Percentiles rank a stretch among this genome's conserved stretches.
These are phyloP conservation scores for Xylariaceae sp. DNA, from an alignment of 2,329 filamentous ascomycete species.

Conservation along the genomic window DNA sequence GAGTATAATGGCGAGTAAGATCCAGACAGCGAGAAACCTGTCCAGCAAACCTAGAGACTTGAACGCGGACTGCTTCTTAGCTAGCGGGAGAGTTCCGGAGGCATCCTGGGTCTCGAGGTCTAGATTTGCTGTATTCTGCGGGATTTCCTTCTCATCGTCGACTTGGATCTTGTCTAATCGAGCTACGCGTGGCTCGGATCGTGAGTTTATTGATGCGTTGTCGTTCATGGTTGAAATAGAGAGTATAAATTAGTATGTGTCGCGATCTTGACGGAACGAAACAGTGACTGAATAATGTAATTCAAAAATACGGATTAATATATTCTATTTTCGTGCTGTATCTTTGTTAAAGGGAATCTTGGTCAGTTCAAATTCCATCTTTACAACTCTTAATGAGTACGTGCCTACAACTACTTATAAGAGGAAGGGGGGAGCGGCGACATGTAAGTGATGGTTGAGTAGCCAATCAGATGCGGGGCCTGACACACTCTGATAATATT, in stretches of 20 bases:
- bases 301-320: too few relatives aligned
- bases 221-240: constrained; percentile 14
- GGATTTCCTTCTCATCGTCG: constrained; percentile 7
- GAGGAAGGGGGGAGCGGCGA: background rate
- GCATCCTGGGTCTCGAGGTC: constrained; percentile 25
- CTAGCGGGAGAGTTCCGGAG: background rate
- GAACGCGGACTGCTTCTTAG: constrained; percentile 50
- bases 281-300: too few relatives aligned
- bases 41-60: constrained; percentile 66
- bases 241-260: too few relatives aligned
- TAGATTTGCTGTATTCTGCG: background rate
- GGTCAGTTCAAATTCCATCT: too few relatives aligned
- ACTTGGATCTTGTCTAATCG: background rate
- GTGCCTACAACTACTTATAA: constrained; percentile 13
- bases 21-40: constrained; percentile 73
- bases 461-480: constrained; percentile 37
- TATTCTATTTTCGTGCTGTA: too few relatives aligned
- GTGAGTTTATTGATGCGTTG: background rate
- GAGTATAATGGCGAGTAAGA: constrained; percentile 77
- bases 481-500: constrained; percentile 23
- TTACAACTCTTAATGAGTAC: too few relatives aligned
- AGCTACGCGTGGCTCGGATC: background rate
- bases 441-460: background rate
- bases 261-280: too few relatives aligned
- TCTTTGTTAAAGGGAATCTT: too few relatives aligned